Base-by-base conservation (phyloP, 2,329 filamentous ascomycete genomes). In the Elsinoe necatrix region DNA sequence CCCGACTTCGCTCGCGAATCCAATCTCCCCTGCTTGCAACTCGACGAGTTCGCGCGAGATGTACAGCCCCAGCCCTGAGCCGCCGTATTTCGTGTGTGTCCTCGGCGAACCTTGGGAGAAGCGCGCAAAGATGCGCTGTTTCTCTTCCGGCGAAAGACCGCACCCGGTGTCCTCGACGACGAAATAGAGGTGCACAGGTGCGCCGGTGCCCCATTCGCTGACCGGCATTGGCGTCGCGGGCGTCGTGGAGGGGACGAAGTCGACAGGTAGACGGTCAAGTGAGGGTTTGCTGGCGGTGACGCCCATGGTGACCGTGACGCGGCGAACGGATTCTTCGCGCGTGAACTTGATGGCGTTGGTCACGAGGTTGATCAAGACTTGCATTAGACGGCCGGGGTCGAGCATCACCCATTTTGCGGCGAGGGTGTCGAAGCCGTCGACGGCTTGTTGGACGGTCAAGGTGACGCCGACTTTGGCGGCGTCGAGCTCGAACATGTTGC, bases 1-100 rank as follows among this genome's bases (percentile, higher is more conserved):
- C 3, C 54, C 54, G 8, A 39, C 39, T n/a, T 56, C 20, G 23
- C 37, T 45, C 14, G 54, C 41, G 25, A 56, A 56, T 1, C 41
- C 54, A 23, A 56, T 56, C 54, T 56, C 54, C 9, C 54, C 54
- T 5, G 23, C 25, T 18, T 56, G 54, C 16, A 56, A 27, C 41
- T 56, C 39, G 23, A 48, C 54, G 18, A 57, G 31, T 16, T 83
- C 77, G 16, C 82, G 77, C 47, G 79, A 84, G 57, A 88, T 87
- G 65, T 86, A 87, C 0, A 88, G 73, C 0, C 85, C 85, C 0
- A 89, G 74, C 0, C 85, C 85, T 0, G 80, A 84, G 0, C 85
- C 85, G 14, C 85, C 85, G 61, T 88, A 87, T 58, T 84, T 79
- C 23, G 84, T 78, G 60, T 86, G 83, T 0, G 84, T 87, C 57